Conservation (phyloP, 495 filamentous ascomycete species). For the Penicillium goetzii region DNA sequence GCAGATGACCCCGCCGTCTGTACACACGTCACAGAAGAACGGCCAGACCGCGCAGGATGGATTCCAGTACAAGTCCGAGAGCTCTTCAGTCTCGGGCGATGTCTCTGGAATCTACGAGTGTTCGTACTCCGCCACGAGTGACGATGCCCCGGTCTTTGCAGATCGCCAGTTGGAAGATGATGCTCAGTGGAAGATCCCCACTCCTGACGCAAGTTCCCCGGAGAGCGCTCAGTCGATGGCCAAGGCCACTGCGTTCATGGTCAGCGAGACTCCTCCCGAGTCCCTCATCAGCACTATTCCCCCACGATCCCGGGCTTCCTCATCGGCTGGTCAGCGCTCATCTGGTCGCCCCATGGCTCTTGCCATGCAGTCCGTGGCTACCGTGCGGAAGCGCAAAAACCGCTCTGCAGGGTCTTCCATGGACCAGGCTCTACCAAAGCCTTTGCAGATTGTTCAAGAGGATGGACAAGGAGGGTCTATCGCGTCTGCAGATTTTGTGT, state of each 20-base stretch:
- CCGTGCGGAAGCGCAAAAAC: slow-evolving; percentile 49
- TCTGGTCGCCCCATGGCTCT: slow-evolving; percentile 37
- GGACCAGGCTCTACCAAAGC: slow-evolving; percentile 39
- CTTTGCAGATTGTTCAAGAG: slow-evolving; percentile 53
- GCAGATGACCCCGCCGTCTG: slow-evolving; percentile 33
- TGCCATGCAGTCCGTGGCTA: slow-evolving; percentile 41
- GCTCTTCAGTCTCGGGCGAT: slow-evolving; percentile 46
- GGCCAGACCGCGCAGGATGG: slow-evolving; percentile 31
- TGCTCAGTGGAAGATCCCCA: slow-evolving; percentile 37
- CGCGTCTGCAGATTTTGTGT: slow-evolving; percentile 54
- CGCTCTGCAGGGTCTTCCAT: slow-evolving; percentile 35
- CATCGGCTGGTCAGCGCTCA: slow-evolving; percentile 33
- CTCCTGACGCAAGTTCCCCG: slow-evolving; percentile 32
- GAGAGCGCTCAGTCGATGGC: slow-evolving; percentile 33
- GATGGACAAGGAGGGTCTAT: slow-evolving; percentile 53
- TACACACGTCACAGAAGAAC: slow-evolving; percentile 30
- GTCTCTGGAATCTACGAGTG: slow-evolving; percentile 41
- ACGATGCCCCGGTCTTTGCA: slow-evolving; percentile 38
- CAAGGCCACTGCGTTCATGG: slow-evolving; percentile 44
- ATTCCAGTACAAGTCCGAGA: slow-evolving; percentile 49
- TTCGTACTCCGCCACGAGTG: slow-evolving; percentile 44
- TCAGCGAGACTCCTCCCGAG: slow-evolving; percentile 44
- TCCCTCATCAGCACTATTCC: slow-evolving; percentile 34
- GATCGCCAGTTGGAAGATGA: slow-evolving; percentile 40
- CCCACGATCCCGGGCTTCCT: slow-evolving; percentile 34